A percentile compares a stretch with the other conserved stretches of the same genome.
phyloP scores from a whole-genome alignment of 2,329 filamentous ascomycete species.

The Xylaria sp. region DNA sequence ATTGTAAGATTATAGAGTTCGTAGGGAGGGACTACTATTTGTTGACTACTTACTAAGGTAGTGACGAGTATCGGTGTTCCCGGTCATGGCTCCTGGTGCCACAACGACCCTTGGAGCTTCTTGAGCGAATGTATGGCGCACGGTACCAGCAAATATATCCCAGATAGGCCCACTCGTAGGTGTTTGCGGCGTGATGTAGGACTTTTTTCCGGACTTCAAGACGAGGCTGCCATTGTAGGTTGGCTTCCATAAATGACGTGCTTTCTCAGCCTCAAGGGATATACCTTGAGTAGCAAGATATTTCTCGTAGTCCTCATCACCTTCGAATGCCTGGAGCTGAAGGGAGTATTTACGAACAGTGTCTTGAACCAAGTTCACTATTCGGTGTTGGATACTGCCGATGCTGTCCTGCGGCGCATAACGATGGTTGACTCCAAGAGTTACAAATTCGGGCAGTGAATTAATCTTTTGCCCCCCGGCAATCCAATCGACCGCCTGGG shows the following conservation, averaged over 20 bases:
- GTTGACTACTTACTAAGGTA: conserved; percentile 10
- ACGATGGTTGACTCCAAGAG: conserved; percentile 19
- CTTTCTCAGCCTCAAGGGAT: background rate
- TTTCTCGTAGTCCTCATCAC: conserved; percentile 11
- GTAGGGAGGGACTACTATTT: background rate
- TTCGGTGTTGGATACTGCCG: conserved; percentile 12
- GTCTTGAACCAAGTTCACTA: background rate
- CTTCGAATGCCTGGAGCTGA: conserved; percentile 5
- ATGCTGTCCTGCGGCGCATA: conserved; percentile 23
- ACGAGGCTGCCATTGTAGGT: conserved; percentile 12
- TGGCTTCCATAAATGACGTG: conserved; percentile 6
- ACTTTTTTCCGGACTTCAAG: background rate
- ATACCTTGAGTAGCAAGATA: background rate
- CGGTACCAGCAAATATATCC: conserved; percentile 19
- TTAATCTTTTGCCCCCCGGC: conserved; percentile 22
- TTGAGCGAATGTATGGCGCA: conserved; percentile 5
- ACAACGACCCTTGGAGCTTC: background rate
- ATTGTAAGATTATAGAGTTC: too few relatives aligned
- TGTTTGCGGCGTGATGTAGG: conserved; percentile 15
- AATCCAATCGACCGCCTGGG: conserved; percentile 12
- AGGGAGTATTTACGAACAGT: background rate
- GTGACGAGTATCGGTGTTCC: conserved; percentile 19
- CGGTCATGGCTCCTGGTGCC: conserved; percentile 19
- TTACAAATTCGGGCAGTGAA: conserved; percentile 20
- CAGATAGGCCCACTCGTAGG: conserved; percentile 12